These are phyloP conservation scores for Cutaneotrichosporon sp. DNA, from an alignment of 1,284 basidiomycete genomes.

Conservation along the genomic window DNA sequence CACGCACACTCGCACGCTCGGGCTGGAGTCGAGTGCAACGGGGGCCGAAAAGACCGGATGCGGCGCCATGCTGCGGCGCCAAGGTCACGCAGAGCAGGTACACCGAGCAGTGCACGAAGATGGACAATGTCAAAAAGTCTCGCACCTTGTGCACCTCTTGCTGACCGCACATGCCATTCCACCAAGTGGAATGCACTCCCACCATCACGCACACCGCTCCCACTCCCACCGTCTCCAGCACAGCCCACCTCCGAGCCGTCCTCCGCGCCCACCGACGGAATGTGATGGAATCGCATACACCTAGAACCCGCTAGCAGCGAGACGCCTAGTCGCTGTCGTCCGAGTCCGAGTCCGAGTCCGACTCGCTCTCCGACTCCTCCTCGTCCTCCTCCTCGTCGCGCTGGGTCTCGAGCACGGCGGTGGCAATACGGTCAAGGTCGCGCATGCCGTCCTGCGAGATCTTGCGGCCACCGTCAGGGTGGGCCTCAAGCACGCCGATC, in stretches of 20 bases:
- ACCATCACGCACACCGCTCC: too few species aligned
- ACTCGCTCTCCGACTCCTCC: conserved; percentile 81
- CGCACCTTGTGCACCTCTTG: too few species aligned
- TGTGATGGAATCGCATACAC: conserved; percentile 30
- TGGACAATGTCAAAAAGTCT: too few species aligned
- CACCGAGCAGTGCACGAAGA: too few species aligned
- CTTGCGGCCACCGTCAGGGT: conserved; percentile 90
- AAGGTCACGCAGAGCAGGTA: too few species aligned
- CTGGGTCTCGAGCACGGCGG: conserved; percentile 86
- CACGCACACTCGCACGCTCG: too few species aligned
- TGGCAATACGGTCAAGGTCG: conserved; percentile 95
- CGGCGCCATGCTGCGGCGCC: too few species aligned
- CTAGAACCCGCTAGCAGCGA: conserved; percentile 24
- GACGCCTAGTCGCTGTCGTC: conserved; percentile 54
- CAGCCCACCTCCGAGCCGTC: background rate
- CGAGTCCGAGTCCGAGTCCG: conserved; percentile 63
- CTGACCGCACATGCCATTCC: too few species aligned
- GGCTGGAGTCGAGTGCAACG: too few species aligned
- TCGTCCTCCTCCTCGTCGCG: conserved; percentile 84
- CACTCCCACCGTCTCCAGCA: too few species aligned
- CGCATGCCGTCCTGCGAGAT: conserved; percentile 94
- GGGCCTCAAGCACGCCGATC: conserved; percentile 95
- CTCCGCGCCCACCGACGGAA: background rate
- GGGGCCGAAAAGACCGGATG: too few species aligned
- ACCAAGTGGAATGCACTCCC: too few species aligned